Conservation (phyloP, 495 filamentous ascomycete species). For the Penicillium chermesinum region DNA sequence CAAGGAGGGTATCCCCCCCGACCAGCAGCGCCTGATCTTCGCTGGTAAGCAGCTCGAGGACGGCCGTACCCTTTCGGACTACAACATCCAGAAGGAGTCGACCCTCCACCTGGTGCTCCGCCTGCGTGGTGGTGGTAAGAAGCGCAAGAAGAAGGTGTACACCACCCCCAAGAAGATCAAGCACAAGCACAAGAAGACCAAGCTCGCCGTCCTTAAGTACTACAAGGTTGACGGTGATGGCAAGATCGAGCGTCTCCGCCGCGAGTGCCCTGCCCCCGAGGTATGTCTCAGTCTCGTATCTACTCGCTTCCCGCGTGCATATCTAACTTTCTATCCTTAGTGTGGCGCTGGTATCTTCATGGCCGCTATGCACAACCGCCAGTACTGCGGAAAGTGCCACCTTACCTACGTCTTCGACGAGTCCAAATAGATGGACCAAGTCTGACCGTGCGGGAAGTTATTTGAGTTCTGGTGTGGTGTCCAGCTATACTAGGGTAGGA, state of each 20-base stretch:
- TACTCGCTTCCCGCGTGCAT: conserved; percentile 12
- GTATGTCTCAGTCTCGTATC: conserved; percentile 40
- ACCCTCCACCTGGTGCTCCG: conserved; percentile 98
- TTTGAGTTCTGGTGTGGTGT: conserved; percentile 18
- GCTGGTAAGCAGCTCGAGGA: conserved; percentile 99
- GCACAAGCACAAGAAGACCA: conserved; percentile 99
- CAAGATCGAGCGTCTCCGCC: conserved; percentile 98
- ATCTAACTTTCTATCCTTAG: conserved; percentile 43
- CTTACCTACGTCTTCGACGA: conserved; percentile 99
- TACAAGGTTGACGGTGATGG: conserved; percentile 99
- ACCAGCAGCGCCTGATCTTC: conserved; percentile 99
- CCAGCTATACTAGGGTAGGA: conserved; percentile 10
- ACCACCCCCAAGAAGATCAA: conserved; percentile 99
- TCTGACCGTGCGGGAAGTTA: conserved; percentile 17
- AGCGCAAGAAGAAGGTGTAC: conserved; percentile 99
- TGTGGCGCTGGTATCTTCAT: conserved; percentile 99
- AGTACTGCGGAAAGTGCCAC: conserved; percentile 99
- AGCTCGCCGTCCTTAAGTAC: conserved; percentile 99
- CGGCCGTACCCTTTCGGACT: conserved; percentile 97
- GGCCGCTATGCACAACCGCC: conserved; percentile 99
- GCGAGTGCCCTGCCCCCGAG: conserved; percentile 91
- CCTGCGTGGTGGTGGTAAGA: conserved; percentile 95
- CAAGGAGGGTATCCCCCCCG: conserved; percentile 99
- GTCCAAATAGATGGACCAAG: conserved; percentile 48
- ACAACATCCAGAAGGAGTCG: conserved; percentile 99